phyloP scores from a whole-genome alignment of 768 basidiomycete genomes.

The Tricholoma sp. region DNA sequence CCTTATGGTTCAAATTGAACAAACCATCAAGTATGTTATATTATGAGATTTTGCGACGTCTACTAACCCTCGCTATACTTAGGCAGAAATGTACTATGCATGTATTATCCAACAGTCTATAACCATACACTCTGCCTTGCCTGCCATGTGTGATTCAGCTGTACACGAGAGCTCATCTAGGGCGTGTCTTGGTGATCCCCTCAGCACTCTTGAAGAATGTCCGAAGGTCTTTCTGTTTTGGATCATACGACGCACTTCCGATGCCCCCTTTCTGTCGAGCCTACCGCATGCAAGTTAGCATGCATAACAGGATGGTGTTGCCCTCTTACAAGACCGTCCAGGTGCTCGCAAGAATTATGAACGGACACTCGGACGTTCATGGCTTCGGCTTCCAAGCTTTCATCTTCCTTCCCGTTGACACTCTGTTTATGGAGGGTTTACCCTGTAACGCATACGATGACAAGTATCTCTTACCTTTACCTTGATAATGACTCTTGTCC shows the following conservation, averaged over 20 bases:
- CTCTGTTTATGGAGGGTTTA: not conserved
- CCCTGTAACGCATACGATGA: not conserved
- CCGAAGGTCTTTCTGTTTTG: constrained; percentile 69
- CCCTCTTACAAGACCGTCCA: constrained; percentile 46
- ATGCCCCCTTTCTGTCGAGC: constrained; percentile 73
- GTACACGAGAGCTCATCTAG: not conserved
- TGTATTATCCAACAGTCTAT: not conserved
- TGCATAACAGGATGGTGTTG: not conserved
- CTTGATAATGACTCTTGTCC: constrained; percentile 51
- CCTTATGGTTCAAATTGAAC: constrained; percentile 52
- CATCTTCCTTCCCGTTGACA: constrained; percentile 20
- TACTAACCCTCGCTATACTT: not conserved
- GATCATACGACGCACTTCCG: constrained; percentile 64
- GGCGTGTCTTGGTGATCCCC: constrained; percentile 17
- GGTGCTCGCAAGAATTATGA: constrained; percentile 53
- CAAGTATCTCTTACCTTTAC: constrained; percentile 23
- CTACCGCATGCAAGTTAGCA: constrained; percentile 10
- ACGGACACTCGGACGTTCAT: constrained; percentile 43
- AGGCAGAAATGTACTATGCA: not conserved
- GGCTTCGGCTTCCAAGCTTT: constrained; percentile 18
- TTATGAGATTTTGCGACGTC: not conserved
- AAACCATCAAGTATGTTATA: not conserved
- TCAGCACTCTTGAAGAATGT: constrained; percentile 49
- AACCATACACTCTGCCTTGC: not conserved
- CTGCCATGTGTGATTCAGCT: not conserved